Base-by-base conservation (phyloP, 768 basidiomycete genomes). In the Mycena haematopus region DNA sequence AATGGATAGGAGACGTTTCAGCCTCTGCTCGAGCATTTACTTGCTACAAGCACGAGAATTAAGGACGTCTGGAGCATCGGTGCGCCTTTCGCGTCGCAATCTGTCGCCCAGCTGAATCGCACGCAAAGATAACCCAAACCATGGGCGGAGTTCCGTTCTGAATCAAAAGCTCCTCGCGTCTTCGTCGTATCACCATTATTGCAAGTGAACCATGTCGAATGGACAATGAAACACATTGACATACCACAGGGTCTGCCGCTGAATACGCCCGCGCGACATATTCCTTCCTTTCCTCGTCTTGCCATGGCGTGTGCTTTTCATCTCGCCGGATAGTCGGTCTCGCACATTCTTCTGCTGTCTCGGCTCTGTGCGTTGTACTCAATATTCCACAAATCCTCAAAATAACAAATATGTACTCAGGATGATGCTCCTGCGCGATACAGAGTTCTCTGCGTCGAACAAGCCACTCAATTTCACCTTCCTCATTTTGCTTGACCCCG, bases 371-470 rank as follows among this genome's bases (percentile, higher is more conserved):
- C 29, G 60, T 62, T 27, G 25, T 36, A 14, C 9, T 14, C 11
- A 2, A 51, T n/a, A 7, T 21, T 52, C 25, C 27, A 38, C 14
- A 47, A 14, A 29, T 53, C 10, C 21, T 22, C 50, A 21, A 14
- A 21, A 36, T 13, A 46, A 22, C 24, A 15, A 35, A 47, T 19
- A 50, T 35, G 24, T 50, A 6, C n/a, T 33, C 22, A 61, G 60
- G 38, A 61, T 61, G 60, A 54, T 54, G 53, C 60, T 61, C 27
- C 24, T 61, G 10, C 52, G 46, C n/a, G 60, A 55, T n/a, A 47
- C 40, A 11, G 60, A 49, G 25, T 61, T 54, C 35, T 54, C 60
- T 13, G 36, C 21, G 2, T 33, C 60, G 27, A 31, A 46, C n/a
- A 47, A 14, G 15, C 7, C 24, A 21, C 29, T 55, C 17, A 27